These are phyloP conservation scores for Cladosporium sp. DNA, from an alignment of 2,329 filamentous ascomycete species.

Conservation along the genomic window DNA sequence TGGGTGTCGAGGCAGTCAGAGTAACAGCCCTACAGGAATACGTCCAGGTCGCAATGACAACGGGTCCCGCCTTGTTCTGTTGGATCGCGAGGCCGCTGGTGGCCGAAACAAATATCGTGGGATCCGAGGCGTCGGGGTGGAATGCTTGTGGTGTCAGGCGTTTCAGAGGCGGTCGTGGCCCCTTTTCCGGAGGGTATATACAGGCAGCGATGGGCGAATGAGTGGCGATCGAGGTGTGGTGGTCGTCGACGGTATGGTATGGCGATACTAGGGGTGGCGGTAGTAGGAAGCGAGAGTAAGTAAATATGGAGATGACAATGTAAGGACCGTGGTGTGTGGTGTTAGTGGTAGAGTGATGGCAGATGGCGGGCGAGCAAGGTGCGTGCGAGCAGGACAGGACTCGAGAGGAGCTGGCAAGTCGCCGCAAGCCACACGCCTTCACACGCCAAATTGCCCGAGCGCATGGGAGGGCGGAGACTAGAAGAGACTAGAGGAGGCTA, in stretches of 20 bases:
- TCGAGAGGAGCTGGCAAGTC: neutral
- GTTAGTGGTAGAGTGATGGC: neutral
- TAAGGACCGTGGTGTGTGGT: conserved; percentile 6
- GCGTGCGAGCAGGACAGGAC: conserved; percentile 7
- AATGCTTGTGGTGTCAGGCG: conserved; percentile 12
- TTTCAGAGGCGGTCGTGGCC: conserved; percentile 15
- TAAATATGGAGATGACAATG: conserved; percentile 9
- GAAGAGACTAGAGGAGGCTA: neutral
- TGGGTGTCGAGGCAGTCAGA: conserved; percentile 7
- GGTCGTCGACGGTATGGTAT: neutral
- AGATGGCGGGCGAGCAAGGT: neutral
- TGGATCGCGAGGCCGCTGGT: neutral
- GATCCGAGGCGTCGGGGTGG: conserved; percentile 12
- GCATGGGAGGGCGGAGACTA: neutral
- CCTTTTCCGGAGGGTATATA: conserved; percentile 12
- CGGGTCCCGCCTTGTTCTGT: neutral
- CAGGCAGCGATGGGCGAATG: neutral
- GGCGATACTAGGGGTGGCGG: neutral
- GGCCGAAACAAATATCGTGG: conserved; percentile 8
- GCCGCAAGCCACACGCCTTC: neutral
- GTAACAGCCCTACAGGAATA: neutral
- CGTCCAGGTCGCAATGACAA: conserved; percentile 8
- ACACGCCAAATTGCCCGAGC: neutral
- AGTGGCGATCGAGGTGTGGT: neutral
- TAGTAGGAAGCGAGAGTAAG: conserved; percentile 3